Conservation (phyloP, 306 rosid species). For the Canavalia gladiata region DNA sequence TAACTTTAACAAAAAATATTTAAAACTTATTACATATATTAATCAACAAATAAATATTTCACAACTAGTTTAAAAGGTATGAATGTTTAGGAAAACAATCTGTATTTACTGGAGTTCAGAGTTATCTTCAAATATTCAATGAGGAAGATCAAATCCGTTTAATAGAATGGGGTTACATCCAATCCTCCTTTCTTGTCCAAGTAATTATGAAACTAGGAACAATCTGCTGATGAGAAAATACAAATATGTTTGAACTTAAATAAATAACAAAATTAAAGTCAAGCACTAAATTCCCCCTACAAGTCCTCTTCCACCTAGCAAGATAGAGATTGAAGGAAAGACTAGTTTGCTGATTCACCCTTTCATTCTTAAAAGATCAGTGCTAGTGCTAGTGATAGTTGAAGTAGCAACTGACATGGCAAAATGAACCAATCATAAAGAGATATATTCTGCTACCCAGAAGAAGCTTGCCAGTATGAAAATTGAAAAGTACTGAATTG, state of each 20-base stretch:
- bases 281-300: not conserved
- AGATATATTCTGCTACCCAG: not conserved
- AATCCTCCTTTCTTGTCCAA: not conserved
- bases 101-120: not conserved
- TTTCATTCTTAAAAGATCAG: too few species aligned
- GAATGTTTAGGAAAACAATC: not conserved
- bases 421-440: not conserved
- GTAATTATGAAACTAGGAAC: not conserved
- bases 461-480: not conserved
- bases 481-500: constrained; percentile 4
- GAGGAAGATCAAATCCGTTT: not conserved
- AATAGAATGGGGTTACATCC: not conserved
- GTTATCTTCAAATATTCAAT: not conserved
- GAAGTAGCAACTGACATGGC: not conserved
- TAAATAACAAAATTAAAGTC: not conserved
- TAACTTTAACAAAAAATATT: not conserved
- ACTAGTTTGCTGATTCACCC: not conserved
- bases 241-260: not conserved
- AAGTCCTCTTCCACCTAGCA: not conserved
- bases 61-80: not conserved
- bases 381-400: too few species aligned
- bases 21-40: not conserved
- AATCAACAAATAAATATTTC: not conserved
- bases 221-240: not conserved
- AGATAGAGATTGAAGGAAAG: not conserved